These are phyloP conservation scores for Pyrrhoderma lamaoense DNA, from an alignment of 1,284 basidiomycete genomes.

Conservation along the genomic window DNA sequence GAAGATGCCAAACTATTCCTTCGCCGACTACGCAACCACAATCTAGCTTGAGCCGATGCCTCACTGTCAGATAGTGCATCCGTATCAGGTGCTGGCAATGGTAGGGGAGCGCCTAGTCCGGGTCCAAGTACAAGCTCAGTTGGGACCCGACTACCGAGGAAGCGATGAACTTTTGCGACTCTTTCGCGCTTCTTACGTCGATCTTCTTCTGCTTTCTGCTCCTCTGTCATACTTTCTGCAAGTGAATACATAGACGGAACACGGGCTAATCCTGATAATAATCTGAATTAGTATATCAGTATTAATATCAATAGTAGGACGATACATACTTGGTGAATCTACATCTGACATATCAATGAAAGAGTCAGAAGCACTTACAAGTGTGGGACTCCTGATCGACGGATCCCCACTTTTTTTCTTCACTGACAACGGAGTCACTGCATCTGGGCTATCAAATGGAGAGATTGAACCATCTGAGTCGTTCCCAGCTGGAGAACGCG, in stretches of 20 bases:
- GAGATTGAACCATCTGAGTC: conserved; percentile 23
- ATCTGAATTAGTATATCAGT: conserved; percentile 20
- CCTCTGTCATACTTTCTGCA: conserved; percentile 42
- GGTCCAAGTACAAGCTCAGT: conserved; percentile 55
- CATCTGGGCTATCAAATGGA: conserved; percentile 17
- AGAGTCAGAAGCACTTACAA: conserved; percentile 24
- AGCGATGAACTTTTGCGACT: conserved; percentile 71
- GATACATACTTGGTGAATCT: conserved; percentile 17
- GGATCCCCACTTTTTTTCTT: conserved; percentile 8
- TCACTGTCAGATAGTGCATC: conserved; percentile 18
- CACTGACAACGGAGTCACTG: conserved; percentile 8
- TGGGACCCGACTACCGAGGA: conserved; percentile 70
- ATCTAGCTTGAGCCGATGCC: conserved; percentile 24
- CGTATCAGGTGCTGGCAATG: conserved; percentile 28
- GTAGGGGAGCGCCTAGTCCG: conserved; percentile 34
- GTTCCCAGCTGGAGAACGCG: conserved; percentile 28
- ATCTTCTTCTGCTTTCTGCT: conserved; percentile 50
- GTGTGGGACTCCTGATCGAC: conserved; percentile 19
- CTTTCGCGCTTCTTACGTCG: conserved; percentile 62
- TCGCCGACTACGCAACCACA: conserved; percentile 40
- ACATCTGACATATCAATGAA: conserved; percentile 23
- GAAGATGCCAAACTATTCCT: conserved; percentile 50
- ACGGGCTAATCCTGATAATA: conserved; percentile 21
- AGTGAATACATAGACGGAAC: conserved; percentile 37
- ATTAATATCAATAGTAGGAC: too few species aligned